Base-by-base conservation (phyloP, 805 yeast species). In the Sugiyamaella chiloensis region DNA sequence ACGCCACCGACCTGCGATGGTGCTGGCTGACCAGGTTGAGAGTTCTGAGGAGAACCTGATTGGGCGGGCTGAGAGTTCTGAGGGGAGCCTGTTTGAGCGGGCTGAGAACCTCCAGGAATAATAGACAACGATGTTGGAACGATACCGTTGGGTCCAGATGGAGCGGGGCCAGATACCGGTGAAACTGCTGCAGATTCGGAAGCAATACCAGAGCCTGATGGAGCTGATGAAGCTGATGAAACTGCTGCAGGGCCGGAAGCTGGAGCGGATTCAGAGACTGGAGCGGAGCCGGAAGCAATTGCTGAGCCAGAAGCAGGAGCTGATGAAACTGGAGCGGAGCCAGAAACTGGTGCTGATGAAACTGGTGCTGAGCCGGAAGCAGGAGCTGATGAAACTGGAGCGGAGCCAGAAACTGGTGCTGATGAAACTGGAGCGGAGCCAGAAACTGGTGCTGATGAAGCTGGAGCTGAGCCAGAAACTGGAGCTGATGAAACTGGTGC, bases 241-340 rank as follows among this genome's bases (percentile, higher is more conserved):
- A 76, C 44, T 66, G 60, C 27, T 61, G 56, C 14, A 74, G 55
- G 9, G n/a, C n/a, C n/a, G n/a, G n/a, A n/a, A n/a, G n/a, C n/a
- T n/a, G n/a, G n/a, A n/a, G n/a, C n/a, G n/a, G n/a, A n/a, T n/a
- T n/a, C n/a, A 79, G 55, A 3, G 78, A 63, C 14, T 60, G 58
- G 46, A 7, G 29, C 7, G 11, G 29, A 26, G 11, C 29, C 29
- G 11, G 29, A 11, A 26, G 11, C 29, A 11, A 11, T 7, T 7
- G 29, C 29, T 26, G 29, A 26, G n/a, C n/a, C n/a, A 7, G 29
- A 26, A 26, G 11, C 29, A 7, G 29, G 11, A 8, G 29, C 29
- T 11, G 11, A 26, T 8, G 29, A 26, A 26, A 11, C 29, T 26
- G 29, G 11, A 8, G 29, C 7, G 11, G 29, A 26, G 11, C 29